phyloP scores from a whole-genome alignment of 257 asterid genomes.

The Forsythia viridissima region DNA sequence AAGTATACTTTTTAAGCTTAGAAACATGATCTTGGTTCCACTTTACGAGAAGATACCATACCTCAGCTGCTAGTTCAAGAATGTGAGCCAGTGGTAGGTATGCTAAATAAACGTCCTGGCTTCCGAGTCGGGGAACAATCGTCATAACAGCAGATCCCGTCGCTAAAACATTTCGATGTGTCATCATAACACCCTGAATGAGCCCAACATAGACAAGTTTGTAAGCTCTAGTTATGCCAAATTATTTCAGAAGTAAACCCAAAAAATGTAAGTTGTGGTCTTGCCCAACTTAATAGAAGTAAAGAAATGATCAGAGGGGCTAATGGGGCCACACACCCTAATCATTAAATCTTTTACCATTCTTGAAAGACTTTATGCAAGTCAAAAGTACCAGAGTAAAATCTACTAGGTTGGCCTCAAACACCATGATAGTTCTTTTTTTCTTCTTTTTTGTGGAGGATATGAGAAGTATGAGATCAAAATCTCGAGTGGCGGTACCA shows the following conservation, averaged over 20 bases:
- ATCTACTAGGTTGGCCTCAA: not conserved
- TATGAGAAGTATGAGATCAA: too few relatives aligned
- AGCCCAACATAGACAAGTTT: constrained; percentile 10
- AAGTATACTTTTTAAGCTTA: not conserved
- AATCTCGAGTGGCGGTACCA: too few relatives aligned
- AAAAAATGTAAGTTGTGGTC: not conserved
- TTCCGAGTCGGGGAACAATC: constrained; percentile 79
- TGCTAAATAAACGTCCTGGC: constrained; percentile 81
- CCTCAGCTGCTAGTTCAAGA: constrained; percentile 99
- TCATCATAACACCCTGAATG: constrained; percentile 97
- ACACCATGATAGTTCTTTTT: not conserved
- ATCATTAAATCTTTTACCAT: not conserved
- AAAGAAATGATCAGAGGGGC: not conserved
- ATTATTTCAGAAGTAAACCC: not conserved
- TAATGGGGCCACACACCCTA: not conserved
- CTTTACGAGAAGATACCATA: constrained; percentile 23
- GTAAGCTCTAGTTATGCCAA: not conserved
- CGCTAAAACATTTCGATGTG: constrained; percentile 87
- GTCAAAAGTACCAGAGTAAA: not conserved
- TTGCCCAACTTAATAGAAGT: constrained; percentile 10
- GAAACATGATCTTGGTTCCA: not conserved
- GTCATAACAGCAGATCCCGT: constrained; percentile 93
- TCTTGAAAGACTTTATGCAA: not conserved
- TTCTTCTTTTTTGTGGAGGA: too few relatives aligned
- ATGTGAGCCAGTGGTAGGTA: constrained; percentile 95